These are phyloP conservation scores for Monosporascus sp. DNA, from an alignment of 2,329 filamentous ascomycete genomes.

Conservation along the genomic window DNA sequence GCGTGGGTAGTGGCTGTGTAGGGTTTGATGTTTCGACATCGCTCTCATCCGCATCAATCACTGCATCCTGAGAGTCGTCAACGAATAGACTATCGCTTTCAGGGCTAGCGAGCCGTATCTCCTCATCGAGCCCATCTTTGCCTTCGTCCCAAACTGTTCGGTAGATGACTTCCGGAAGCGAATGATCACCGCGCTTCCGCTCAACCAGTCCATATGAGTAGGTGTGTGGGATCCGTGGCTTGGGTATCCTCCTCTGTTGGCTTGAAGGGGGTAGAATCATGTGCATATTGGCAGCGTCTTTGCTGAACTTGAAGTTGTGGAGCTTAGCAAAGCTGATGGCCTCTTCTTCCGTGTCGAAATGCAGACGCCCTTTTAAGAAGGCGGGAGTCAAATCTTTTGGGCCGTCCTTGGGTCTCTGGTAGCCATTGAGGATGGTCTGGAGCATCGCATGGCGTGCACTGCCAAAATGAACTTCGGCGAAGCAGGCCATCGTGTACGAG, in stretches of 20 bases:
- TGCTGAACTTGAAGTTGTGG: constrained; percentile 50
- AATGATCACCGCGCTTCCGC: constrained; percentile 47
- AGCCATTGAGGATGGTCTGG: constrained; percentile 48
- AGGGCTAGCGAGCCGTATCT: neutral
- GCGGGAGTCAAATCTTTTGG: constrained; percentile 56
- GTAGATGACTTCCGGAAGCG: constrained; percentile 52
- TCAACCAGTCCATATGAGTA: constrained; percentile 56
- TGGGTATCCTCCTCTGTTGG: constrained; percentile 40
- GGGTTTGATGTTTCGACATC: constrained; percentile 8
- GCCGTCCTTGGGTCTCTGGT: constrained; percentile 50
- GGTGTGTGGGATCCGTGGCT: constrained; percentile 46
- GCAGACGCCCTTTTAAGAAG: constrained; percentile 52
- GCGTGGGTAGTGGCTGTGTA: neutral
- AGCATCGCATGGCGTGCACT: constrained; percentile 54
- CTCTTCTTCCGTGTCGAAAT: constrained; percentile 63
- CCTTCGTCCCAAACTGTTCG: constrained; percentile 41
- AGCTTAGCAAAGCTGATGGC: constrained; percentile 59
- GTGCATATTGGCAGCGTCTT: constrained; percentile 33
- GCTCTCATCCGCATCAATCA: constrained; percentile 2
- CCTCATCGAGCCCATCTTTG: neutral
- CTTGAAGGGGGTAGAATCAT: constrained; percentile 34
- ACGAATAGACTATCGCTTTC: constrained; percentile 24
- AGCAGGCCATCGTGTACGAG: constrained; percentile 66
- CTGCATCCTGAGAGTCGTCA: constrained; percentile 8
- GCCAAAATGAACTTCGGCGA: constrained; percentile 64